Evolutionary conservation across 805 yeast genomes (phyloP), one percentile per base, ranked within the genome.

Genomic region (Sugiyamaella marilandica): DNA sequence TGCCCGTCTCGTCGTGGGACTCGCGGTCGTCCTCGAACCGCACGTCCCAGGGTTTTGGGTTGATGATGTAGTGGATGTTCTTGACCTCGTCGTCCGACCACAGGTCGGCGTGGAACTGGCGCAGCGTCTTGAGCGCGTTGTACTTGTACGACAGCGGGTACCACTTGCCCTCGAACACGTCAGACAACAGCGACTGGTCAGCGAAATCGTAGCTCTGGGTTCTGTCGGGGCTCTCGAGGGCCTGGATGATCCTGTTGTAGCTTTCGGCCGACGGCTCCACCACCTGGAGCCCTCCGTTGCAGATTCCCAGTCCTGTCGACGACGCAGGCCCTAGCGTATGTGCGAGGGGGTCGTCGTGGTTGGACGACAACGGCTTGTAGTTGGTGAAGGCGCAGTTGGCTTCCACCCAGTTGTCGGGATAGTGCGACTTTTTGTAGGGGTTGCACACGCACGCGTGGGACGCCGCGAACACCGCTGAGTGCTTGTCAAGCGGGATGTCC

Each of bases 391-490:
- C 74, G 59, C 85, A 81, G 61, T 80, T 80, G 49, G 67, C 71
- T 2, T 70, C 67, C 9, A 70, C 57, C 85, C 85, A 81, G 56
- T 78, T 71, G 45, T 62, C 55, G 13, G 85, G 85, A 54, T 81
- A 81, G 61, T 81, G 82, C 0, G 71, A 57, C 55, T 75, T 73
- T 18, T 72, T 62, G 65, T 74, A 70, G 3, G 85, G 85, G 57
- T 81, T 81, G 65, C 85, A 81, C 19, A 79, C 82, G 64, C 85
- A 81, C 2, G 85, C 84, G 57, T 80, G 81, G 10, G 78, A 63
- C 0, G 84, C 83, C 0, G 83, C 85, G 65, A 81, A 80, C 2
- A 70, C 74, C 3, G 62, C 59, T 1, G 62, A 60, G 9, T 62
- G 57, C 2, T 61, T 63, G 47, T 67, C 60, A 46, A 81, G 62